A percentile compares a stretch with the other conserved stretches of the same genome.
Evolutionary conservation across 495 filamentous ascomycete genomes (phyloP).

Genomic region (Sphaerosporella brunnea): DNA sequence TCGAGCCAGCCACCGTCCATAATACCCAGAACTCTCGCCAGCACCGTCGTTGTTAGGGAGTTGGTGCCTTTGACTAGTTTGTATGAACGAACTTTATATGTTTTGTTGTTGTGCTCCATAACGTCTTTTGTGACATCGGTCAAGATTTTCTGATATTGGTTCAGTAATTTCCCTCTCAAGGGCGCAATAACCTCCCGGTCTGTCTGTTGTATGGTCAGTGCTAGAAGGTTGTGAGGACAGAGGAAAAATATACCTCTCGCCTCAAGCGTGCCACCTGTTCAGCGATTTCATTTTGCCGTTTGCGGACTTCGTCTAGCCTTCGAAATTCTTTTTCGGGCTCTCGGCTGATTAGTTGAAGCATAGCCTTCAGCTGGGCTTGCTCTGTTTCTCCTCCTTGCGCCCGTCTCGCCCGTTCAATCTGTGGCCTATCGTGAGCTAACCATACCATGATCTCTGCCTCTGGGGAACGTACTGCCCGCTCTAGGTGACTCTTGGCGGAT

Average conservation of each 20-base stretch:
- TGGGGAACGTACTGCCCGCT: not conserved
- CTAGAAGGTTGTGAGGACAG: too few species aligned
- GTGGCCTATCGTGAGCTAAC: not conserved
- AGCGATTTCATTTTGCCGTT: not conserved
- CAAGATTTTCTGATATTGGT: not conserved
- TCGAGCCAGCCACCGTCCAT: slow-evolving; percentile 17
- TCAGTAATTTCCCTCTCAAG: not conserved
- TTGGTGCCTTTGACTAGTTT: not conserved
- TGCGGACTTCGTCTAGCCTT: not conserved
- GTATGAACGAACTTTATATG: not conserved
- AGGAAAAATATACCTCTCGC: not conserved
- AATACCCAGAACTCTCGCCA: not conserved
- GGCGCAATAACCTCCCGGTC: not conserved
- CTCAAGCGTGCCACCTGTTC: not conserved
- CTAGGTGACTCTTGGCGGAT: too few species aligned
- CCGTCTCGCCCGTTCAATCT: slow-evolving; percentile 1
- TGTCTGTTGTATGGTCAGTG: too few species aligned
- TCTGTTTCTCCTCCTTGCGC: not conserved
- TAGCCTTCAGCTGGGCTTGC: not conserved
- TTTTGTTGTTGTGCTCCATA: not conserved
- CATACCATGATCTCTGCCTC: not conserved
- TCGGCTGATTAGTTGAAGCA: not conserved
- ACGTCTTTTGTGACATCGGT: not conserved
- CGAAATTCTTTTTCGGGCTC: not conserved
- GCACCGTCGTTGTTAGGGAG: too few species aligned